Base-by-base conservation (phyloP, 495 filamentous ascomycete species). In the Cetradonia linearis region DNA sequence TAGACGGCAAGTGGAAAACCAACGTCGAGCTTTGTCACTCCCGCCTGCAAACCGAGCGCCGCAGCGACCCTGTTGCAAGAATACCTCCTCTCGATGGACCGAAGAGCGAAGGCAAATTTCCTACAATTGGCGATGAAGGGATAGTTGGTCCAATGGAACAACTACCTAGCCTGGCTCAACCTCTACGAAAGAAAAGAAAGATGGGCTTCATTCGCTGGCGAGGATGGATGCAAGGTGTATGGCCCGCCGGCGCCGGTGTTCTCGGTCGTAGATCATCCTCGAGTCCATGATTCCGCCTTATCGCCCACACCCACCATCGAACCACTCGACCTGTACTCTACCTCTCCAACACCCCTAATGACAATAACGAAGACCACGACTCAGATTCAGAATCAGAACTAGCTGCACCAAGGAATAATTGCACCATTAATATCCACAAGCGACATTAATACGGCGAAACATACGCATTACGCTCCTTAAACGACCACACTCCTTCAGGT, bases 91-190 rank as follows among this genome's bases (percentile, higher is more conserved):
- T 88, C 13, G 74, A 79, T 60, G 79, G 78, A 52, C 81, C 83
- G 49, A 74, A 79, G 61, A 82, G 83, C 69, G 84, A 88, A 61
- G 83, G 82, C 53, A 95, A 95, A 72, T 96, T 95, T 64, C 89
- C 87, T 30, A 83, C 87, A 61, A 80, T 92, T 53, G 90, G 88
- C 31, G 89, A 95, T 65, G 84, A 89, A 58, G 89, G 94, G 68
- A 93, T 95, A 61, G 89, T 96, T 16, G 91, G 91, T 1, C 91
- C 91, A 4, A 96, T 96, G 91, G 82, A 83, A 14, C 58, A 60
- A 23, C 8, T 60, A 7, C 80, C 84, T 55, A 79, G 83, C 58
- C 70, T 55, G 52, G 23, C 53, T 6, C 60, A 63, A 42, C 44
- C 55, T 9, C 56, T 48, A 5, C 55, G 58, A 33, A 37, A 9